These are phyloP conservation scores for Rhizopogon vulgaris DNA, from an alignment of 768 basidiomycete genomes.

Conservation along the genomic window DNA sequence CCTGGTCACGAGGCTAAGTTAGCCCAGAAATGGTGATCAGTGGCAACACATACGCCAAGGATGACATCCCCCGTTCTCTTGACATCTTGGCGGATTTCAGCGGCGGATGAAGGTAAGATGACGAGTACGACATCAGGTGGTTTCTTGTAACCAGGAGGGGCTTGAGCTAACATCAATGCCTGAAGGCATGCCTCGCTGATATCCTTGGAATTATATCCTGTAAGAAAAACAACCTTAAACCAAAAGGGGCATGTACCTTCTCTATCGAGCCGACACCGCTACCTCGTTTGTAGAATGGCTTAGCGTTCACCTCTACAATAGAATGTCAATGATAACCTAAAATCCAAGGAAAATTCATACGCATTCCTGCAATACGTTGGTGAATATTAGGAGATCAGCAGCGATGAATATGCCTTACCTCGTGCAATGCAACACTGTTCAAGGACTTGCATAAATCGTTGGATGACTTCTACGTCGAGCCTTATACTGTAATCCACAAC, in stretches of 20 bases:
- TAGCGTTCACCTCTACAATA: neutral
- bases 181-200: conserved; percentile 9
- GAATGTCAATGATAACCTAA: neutral
- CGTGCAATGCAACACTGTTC: conserved; percentile 20
- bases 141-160: neutral
- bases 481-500: conserved; percentile 26
- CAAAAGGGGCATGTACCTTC: neutral
- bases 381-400: neutral
- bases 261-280: neutral
- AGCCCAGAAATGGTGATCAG: neutral
- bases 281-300: conserved; percentile 3
- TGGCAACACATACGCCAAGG: conserved; percentile 24
- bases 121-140: conserved; percentile 37
- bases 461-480: conserved; percentile 1
- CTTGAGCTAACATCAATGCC: neutral
- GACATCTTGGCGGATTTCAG: conserved; percentile 37
- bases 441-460: conserved; percentile 21
- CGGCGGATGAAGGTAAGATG: conserved; percentile 46
- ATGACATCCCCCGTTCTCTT: conserved; percentile 53
- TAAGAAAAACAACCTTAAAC: neutral
- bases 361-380: conserved; percentile 14
- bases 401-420: conserved; percentile 16
- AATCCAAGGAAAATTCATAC: conserved; percentile 9
- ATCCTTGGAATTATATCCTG: conserved; percentile 12
- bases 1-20: conserved; percentile 7